phyloP scores from a whole-genome alignment of 83 land plant species.

The Picea abies region DNA sequence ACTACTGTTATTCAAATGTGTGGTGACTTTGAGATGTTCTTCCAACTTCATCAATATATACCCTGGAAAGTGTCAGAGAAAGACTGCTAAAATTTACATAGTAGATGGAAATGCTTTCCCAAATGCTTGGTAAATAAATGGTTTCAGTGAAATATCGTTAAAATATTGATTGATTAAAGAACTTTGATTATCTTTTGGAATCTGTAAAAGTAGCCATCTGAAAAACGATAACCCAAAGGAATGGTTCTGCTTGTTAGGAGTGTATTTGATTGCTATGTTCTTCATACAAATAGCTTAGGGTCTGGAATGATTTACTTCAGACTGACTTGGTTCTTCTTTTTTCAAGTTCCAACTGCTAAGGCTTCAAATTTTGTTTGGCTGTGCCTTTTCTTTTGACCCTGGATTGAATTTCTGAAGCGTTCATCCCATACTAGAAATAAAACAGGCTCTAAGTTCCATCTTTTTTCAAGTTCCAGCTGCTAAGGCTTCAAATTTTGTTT shows the following conservation, averaged over 20 bases:
- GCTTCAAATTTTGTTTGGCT: not conserved
- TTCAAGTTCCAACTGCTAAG: not conserved
- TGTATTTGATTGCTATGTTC: not conserved
- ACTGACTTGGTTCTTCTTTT: not conserved
- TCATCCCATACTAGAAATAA: not conserved
- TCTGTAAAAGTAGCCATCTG: not conserved
- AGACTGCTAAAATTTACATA: not conserved
- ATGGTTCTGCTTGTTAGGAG: not conserved
- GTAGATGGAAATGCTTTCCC: not conserved
- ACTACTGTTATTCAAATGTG: too few species aligned
- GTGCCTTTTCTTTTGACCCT: not conserved
- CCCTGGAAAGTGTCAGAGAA: too few species aligned
- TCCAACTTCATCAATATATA: too few species aligned
- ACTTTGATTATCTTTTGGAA: not conserved
- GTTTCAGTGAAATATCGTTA: not conserved
- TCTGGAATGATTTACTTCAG: not conserved
- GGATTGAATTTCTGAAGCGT: not conserved
- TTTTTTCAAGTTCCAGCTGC: not conserved
- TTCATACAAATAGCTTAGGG: not conserved
- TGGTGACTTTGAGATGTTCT: too few species aligned
- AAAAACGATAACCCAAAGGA: too few species aligned
- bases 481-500: not conserved
- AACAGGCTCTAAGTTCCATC: not conserved
- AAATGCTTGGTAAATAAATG: not conserved
- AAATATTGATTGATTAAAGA: not conserved